A percentile compares a stretch with the other conserved stretches of the same genome.
phyloP scores from a whole-genome alignment of 768 basidiomycete species.

The Ramaria rubella region DNA sequence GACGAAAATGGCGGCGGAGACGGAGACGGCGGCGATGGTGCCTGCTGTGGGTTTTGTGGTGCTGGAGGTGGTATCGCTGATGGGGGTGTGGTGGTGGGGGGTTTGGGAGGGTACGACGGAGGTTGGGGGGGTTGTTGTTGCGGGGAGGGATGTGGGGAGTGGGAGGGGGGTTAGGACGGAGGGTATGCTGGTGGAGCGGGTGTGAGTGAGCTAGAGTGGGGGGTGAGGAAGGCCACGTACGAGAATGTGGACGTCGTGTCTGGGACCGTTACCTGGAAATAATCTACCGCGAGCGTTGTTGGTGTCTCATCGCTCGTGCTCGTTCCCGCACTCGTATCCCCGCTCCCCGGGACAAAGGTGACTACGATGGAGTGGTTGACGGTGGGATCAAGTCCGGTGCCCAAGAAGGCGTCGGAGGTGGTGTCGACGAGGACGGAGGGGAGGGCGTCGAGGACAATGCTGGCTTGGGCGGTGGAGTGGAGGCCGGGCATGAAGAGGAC shows the following conservation, averaged over 20 bases:
- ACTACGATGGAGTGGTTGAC: conserved; percentile 1
- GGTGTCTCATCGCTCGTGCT: no score
- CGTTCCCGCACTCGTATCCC: neutral
- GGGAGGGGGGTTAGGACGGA: neutral
- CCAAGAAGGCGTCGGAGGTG: neutral
- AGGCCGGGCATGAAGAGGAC: conserved; percentile 4
- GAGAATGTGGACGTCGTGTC: neutral
- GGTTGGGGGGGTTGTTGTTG: conserved; percentile 5
- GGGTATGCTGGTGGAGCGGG: neutral
- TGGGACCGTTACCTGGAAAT: neutral
- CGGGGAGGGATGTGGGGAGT: conserved; percentile 12
- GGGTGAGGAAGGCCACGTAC: neutral
- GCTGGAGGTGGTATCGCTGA: neutral
- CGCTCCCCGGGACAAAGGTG: neutral
- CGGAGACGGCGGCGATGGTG: conserved; percentile 4
- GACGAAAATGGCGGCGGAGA: neutral
- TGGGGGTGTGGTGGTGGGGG: neutral
- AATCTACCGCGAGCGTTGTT: neutral
- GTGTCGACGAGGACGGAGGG: conserved; percentile 8
- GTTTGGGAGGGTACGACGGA: neutral
- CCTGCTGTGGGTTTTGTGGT: conserved; percentile 5
- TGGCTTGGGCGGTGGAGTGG: conserved; percentile 3
- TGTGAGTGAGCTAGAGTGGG: neutral
- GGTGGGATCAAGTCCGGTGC: neutral
- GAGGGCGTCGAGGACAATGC: conserved; percentile 2